Evolutionary conservation across 163 green algal genomes (phyloP).

Genomic region (Scenedesmus sp.): DNA sequence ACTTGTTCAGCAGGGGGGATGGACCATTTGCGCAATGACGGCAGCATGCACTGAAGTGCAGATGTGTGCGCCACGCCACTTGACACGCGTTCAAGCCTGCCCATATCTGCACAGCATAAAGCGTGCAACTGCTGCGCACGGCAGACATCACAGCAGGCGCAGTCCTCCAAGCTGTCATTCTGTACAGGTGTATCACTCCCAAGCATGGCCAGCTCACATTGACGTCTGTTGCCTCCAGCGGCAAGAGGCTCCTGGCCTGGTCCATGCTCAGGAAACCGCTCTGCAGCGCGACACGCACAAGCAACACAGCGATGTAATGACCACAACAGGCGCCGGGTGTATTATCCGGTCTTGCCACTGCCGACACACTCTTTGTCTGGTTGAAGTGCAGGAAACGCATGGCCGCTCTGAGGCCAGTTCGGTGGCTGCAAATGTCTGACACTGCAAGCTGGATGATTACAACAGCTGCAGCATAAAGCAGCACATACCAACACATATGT

Average conservation of each 20-base stretch:
- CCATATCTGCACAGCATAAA: no score
- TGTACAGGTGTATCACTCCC: not conserved
- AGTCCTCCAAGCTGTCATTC: not conserved
- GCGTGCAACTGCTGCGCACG: no score
- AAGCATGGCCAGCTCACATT: conserved; percentile 53
- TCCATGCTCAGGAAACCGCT: conserved; percentile 75
- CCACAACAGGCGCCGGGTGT: not conserved
- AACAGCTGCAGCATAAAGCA: not conserved
- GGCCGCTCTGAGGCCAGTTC: no score
- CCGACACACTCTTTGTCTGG: no score
- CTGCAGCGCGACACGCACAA: conserved; percentile 35
- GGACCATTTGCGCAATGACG: no score
- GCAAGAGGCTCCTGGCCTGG: conserved; percentile 70
- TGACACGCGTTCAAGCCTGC: no score
- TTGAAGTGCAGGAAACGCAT: no score
- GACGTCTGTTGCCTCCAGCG: conserved; percentile 65
- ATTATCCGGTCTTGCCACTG: not conserved
- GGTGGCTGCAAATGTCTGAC: not conserved
- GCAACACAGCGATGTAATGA: not conserved
- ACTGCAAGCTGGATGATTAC: no score
- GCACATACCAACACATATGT: not conserved
- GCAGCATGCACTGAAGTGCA: not conserved
- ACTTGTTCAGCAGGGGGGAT: no score
- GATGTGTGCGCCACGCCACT: no score
- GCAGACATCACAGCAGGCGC: not conserved